Percentiles rank a stretch among this genome's conserved stretches.
Conservation (phyloP, 257 asterid species). For the Cinchona pubescens region DNA sequence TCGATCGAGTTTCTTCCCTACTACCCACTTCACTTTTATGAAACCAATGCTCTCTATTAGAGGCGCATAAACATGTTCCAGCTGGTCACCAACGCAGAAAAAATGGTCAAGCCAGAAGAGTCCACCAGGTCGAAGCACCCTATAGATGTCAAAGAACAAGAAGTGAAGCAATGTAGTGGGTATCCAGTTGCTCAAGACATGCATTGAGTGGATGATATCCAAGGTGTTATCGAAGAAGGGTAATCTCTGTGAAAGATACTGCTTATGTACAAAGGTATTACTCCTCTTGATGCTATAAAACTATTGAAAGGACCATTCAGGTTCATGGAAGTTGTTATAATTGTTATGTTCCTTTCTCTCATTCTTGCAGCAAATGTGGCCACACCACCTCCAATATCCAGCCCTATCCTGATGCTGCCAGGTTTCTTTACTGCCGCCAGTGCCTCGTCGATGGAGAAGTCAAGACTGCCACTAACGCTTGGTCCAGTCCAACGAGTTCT, state of each 20-base stretch:
- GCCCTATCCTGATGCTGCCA: conserved; percentile 59
- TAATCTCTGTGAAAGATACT: conserved; percentile 68
- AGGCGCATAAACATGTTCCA: conserved; percentile 52
- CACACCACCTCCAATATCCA: conserved; percentile 77
- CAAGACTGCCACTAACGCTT: conserved; percentile 25
- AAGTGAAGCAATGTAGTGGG: conserved; percentile 56
- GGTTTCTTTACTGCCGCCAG: conserved; percentile 33
- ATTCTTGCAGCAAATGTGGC: conserved; percentile 73
- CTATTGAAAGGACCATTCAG: conserved; percentile 65
- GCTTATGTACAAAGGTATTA: conserved; percentile 60
- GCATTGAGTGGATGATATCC: conserved; percentile 68
- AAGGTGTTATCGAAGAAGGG: conserved; percentile 71
- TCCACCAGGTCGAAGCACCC: conserved; percentile 72
- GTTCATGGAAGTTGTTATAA: conserved; percentile 61
- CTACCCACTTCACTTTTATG: conserved; percentile 50
- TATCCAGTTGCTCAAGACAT: conserved; percentile 71
- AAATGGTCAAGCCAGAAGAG: conserved; percentile 72
- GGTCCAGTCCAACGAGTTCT: conserved; percentile 39
- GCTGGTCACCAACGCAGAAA: conserved; percentile 53
- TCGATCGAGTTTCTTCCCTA: conserved; percentile 54
- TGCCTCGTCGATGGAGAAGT: conserved; percentile 64
- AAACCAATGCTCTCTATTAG: conserved; percentile 63
- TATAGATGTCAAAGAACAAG: conserved; percentile 57
- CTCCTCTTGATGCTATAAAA: conserved; percentile 67
- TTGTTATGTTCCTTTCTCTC: conserved; percentile 58